Percentiles rank a stretch among this genome's conserved stretches.
phyloP scores from a whole-genome alignment of 2,329 filamentous ascomycete species.

The Penicillium sp. region DNA sequence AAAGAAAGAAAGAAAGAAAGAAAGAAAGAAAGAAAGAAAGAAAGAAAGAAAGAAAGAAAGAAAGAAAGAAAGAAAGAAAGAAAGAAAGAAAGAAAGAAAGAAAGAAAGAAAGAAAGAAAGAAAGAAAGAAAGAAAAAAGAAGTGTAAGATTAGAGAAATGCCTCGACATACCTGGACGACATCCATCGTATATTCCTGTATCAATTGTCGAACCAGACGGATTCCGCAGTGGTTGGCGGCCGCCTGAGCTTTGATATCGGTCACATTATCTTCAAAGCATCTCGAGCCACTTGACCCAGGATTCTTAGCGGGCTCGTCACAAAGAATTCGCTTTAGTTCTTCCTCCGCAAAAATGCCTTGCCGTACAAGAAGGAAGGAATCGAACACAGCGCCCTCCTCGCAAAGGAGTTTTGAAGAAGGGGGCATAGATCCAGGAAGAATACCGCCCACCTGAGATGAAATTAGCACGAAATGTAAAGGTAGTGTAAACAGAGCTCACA shows the following conservation, averaged over 20 bases:
- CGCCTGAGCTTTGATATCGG: slow-evolving; percentile 79
- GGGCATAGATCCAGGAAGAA: slow-evolving; percentile 73
- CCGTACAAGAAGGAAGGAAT: slow-evolving; percentile 51
- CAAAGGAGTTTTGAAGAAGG: slow-evolving; percentile 26
- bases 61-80: no score
- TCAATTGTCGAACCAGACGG: slow-evolving; percentile 69
- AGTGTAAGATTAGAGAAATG: no score
- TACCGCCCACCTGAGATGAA: slow-evolving; percentile 9
- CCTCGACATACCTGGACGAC: slow-evolving; percentile 64
- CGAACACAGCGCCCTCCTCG: slow-evolving; percentile 59
- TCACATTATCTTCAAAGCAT: slow-evolving; percentile 76
- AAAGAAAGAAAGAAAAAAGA: no score
- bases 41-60: no score
- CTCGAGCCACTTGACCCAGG: slow-evolving; percentile 75
- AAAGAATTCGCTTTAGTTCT: slow-evolving; percentile 68
- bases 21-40: no score
- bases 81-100: no score
- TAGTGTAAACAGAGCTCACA: slow-evolving; percentile 65
- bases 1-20: no score
- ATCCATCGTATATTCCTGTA: slow-evolving; percentile 72
- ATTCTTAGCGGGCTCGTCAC: slow-evolving; percentile 65
- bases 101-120: no score
- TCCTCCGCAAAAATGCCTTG: slow-evolving; percentile 74
- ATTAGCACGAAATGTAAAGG: background rate
- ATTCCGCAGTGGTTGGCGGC: slow-evolving; percentile 83